Evolutionary conservation across 2,329 filamentous ascomycete genomes (phyloP).

Genomic region (Phoma sp.): DNA sequence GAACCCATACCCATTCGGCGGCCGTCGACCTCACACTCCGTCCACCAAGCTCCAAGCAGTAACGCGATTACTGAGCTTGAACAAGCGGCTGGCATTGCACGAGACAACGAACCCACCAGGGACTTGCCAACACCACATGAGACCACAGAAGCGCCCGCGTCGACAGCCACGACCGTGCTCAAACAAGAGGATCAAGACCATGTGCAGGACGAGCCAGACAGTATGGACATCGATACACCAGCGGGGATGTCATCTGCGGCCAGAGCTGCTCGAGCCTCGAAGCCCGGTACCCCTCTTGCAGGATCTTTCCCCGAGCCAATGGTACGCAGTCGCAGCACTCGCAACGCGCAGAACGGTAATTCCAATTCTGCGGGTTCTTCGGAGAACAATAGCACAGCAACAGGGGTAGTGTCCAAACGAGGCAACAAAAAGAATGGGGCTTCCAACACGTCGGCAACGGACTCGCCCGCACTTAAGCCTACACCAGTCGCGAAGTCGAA

Average conservation of each 20-base stretch:
- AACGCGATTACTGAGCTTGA: constrained; percentile 42
- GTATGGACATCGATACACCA: constrained; percentile 43
- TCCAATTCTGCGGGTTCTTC: constrained; percentile 48
- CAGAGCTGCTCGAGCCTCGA: constrained; percentile 52
- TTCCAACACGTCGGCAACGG: constrained; percentile 27
- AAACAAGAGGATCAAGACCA: constrained; percentile 58
- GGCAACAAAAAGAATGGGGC: constrained; percentile 44
- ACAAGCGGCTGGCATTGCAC: constrained; percentile 36
- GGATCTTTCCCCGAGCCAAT: constrained; percentile 52
- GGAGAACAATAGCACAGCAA: constrained; percentile 47
- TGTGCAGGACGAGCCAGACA: constrained; percentile 48
- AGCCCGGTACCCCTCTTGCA: constrained; percentile 56
- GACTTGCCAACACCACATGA: constrained; percentile 41
- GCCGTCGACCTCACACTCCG: constrained; percentile 47
- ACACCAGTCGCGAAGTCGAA: constrained; percentile 34
- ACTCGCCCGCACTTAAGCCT: constrained; percentile 39
- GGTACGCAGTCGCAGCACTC: constrained; percentile 51
- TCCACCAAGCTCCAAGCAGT: constrained; percentile 34
- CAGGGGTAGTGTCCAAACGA: constrained; percentile 43
- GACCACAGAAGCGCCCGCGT: constrained; percentile 26
- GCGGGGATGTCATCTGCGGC: constrained; percentile 37
- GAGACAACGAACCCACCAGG: constrained; percentile 32
- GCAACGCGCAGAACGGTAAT: constrained; percentile 46
- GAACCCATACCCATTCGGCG: constrained; percentile 42
- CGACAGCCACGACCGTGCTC: constrained; percentile 57